Conservation (phyloP, 2,329 filamentous ascomycete genomes). For the Botrytis fabae region DNA sequence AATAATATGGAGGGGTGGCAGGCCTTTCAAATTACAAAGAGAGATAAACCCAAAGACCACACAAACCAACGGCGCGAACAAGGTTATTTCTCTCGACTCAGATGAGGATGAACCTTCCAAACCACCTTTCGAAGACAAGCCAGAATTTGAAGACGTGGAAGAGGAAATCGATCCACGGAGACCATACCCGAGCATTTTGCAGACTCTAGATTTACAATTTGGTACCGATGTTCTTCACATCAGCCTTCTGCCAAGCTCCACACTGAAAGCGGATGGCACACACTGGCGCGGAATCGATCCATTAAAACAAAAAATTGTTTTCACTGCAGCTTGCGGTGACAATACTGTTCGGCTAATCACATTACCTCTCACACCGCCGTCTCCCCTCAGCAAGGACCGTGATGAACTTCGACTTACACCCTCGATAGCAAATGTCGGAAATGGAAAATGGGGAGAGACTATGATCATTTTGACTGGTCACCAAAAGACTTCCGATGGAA, state of each 20-base stretch:
- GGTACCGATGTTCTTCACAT: constrained; percentile 57
- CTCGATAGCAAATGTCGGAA: constrained; percentile 56
- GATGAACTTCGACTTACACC: constrained; percentile 53
- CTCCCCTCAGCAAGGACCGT: constrained; percentile 57
- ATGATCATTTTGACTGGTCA: constrained; percentile 56
- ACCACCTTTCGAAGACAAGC: constrained; percentile 51
- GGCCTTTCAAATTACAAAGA: constrained; percentile 54
- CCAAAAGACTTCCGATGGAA: constrained; percentile 52
- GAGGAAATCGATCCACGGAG: constrained; percentile 40
- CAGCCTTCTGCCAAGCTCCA: constrained; percentile 54
- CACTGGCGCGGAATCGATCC: constrained; percentile 48
- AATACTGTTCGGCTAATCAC: constrained; percentile 59
- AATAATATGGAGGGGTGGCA: constrained; percentile 62
- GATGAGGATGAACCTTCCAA: constrained; percentile 54
- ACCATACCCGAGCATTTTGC: constrained; percentile 56
- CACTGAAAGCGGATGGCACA: constrained; percentile 51
- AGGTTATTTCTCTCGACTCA: constrained; percentile 64
- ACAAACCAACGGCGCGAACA: constrained; percentile 56
- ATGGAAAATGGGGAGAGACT: constrained; percentile 63
- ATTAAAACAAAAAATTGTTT: constrained; percentile 59
- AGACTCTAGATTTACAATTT: constrained; percentile 61
- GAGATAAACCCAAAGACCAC: constrained; percentile 37
- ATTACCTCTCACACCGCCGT: constrained; percentile 61
- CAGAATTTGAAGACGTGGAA: constrained; percentile 58
- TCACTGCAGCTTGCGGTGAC: constrained; percentile 60